Percentiles rank a stretch among this genome's conserved stretches.
phyloP scores from a whole-genome alignment of 139 green algal genomes.

The Pseudopediastrum boryanum region DNA sequence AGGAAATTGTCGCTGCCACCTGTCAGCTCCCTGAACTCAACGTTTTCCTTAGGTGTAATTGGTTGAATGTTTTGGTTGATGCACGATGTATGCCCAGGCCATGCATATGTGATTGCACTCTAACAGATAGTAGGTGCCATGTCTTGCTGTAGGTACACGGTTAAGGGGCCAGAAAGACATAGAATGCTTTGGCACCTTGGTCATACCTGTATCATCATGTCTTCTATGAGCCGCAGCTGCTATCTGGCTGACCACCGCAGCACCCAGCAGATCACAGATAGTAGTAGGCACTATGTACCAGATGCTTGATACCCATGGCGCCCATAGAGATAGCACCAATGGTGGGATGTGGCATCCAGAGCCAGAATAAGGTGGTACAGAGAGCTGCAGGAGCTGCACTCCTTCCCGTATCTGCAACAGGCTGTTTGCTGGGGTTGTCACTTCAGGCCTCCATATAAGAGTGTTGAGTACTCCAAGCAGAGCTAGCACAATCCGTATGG shows the following conservation, averaged over 20 bases:
- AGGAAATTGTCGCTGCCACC: background rate
- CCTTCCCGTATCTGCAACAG: constrained; percentile 46
- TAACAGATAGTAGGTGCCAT: too few species aligned
- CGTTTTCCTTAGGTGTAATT: background rate
- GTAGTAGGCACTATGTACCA: constrained; percentile 52
- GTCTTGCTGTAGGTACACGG: background rate
- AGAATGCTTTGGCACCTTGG: too few species aligned
- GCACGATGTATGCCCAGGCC: background rate
- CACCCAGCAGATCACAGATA: constrained; percentile 40
- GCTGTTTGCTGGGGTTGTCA: constrained; percentile 55
- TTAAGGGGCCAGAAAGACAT: background rate
- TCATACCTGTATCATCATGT: too few species aligned
- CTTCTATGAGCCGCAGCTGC: too few species aligned
- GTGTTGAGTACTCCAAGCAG: constrained; percentile 25
- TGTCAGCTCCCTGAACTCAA: background rate
- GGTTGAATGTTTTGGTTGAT: background rate
- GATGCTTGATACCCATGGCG: background rate
- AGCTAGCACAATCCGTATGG: constrained; percentile 20
- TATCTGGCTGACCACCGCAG: constrained; percentile 19
- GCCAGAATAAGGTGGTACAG: constrained; percentile 48
- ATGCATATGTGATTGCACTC: too few species aligned
- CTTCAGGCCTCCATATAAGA: constrained; percentile 50
- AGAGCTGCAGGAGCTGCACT: constrained; percentile 25
- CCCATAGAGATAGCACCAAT: constrained; percentile 44
- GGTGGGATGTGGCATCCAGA: constrained; percentile 44